Evolutionary conservation across 441 rosid genomes (phyloP), one percentile per base, ranked within the genome.

Genomic region (Pelargonium myrrhifolium): DNA sequence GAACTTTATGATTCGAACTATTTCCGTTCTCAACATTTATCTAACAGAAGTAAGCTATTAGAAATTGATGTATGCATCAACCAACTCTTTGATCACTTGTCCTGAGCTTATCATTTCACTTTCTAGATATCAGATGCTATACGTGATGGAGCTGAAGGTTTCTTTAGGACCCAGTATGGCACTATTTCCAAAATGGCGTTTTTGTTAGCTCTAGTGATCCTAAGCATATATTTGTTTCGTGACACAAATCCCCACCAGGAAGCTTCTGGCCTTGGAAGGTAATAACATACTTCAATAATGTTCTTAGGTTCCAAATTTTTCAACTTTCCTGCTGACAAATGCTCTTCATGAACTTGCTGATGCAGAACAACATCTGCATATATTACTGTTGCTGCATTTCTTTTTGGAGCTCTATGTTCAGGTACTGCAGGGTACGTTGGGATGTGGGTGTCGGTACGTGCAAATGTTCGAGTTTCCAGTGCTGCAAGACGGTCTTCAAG

Each of bases 361-460:
- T 82, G 72, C 87, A 94, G 99, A 85, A 75, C 84, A 70, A 81
- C 84, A 70, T 82, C 96, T 76, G 98, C 99, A 45, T 92, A 62
- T 75, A 90, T 89, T 72, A 94, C 97, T 76, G 99, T 92, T 71
- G 94, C 90, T 71, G 81, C 97, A 78, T 94, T 94, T 84, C 96
- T 94, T 67, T 74, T 94, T 78, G 99, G 99, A 35, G 98, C 99
- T 31, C 65, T 94, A 61, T 94, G 99, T 76, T 94, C 98, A 22
- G 99, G 98, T 78, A 65, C 82, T 69, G 99, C 98, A 1, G 99
- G 98, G 68, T 94, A 94, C 81, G 89, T 94, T 78, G 99, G 99
- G 65, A 94, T 94, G 97, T 94, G 99, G 98, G 98, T 94, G 68
- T 94, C 97, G 12, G 98, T 94, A 64, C 99, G 96, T 75, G 98